phyloP scores from a whole-genome alignment of 371 early-diverging fungal species.

The Lichtheimia hyalospora region DNA sequence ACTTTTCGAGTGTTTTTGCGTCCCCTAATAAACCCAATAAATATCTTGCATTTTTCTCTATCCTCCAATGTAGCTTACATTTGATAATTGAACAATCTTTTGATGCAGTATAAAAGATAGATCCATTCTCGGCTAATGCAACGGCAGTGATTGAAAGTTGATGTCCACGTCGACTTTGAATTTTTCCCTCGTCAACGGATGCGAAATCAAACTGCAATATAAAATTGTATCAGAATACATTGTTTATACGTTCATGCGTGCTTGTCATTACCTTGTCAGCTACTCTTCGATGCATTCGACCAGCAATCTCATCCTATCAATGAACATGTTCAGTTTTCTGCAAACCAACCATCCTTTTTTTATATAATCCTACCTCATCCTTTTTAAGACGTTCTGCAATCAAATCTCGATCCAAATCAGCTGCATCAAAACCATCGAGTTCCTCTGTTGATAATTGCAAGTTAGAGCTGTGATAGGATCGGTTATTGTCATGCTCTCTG shows the following conservation, averaged over 20 bases:
- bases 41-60: background rate
- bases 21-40: slow-evolving; percentile 46
- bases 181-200: slow-evolving; percentile 34
- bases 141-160: slow-evolving; percentile 79
- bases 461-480: background rate
- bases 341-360: background rate
- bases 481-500: no score
- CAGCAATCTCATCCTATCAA: slow-evolving; percentile 53
- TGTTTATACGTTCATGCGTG: no score
- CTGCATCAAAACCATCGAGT: slow-evolving; percentile 84
- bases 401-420: slow-evolving; percentile 88
- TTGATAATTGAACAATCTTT: slow-evolving; percentile 90
- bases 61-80: slow-evolving; percentile 50
- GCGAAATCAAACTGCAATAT: slow-evolving; percentile 46
- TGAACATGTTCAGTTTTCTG: background rate
- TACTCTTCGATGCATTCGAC: slow-evolving; percentile 50
- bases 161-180: slow-evolving; percentile 61
- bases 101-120: slow-evolving; percentile 80
- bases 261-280: slow-evolving; percentile 44
- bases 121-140: slow-evolving; percentile 66
- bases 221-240: background rate
- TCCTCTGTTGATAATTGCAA: slow-evolving; percentile 37
- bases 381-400: slow-evolving; percentile 85
- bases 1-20: slow-evolving; percentile 52
- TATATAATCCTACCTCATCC: slow-evolving; percentile 68